These are phyloP conservation scores for Aspergillus ochraceus DNA, from an alignment of 2,329 filamentous ascomycete genomes.

Conservation along the genomic window DNA sequence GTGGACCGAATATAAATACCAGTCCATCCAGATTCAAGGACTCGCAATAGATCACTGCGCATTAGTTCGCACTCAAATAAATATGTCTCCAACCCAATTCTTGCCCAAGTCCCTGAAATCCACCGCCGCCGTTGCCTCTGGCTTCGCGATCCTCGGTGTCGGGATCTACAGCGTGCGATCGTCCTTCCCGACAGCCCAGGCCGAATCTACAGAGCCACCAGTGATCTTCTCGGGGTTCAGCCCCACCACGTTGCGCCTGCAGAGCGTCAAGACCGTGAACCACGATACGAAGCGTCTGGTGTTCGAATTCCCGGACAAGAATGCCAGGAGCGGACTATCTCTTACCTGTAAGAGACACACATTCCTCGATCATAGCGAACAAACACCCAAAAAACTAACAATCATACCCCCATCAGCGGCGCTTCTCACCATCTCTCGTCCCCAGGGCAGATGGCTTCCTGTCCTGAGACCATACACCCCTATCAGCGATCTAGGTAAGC, in stretches of 20 bases:
- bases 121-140: not conserved
- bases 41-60: not conserved
- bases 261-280: not conserved
- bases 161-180: not conserved
- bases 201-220: not conserved
- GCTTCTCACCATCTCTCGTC: conserved; percentile 61
- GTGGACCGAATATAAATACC: not conserved
- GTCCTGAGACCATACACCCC: conserved; percentile 68
- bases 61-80: not conserved
- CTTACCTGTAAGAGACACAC: not conserved
- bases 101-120: not conserved
- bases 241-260: not conserved
- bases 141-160: not conserved
- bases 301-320: not conserved
- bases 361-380: not conserved
- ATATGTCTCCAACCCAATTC: not conserved
- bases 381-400: not conserved
- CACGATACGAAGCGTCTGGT: not conserved
- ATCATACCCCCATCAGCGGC: conserved; percentile 32
- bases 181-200: not conserved
- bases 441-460: conserved; percentile 58
- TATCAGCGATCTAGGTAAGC: conserved; percentile 52
- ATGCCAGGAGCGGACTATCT: not conserved
- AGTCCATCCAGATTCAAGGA: not conserved
- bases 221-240: not conserved